Evolutionary conservation across 2,329 filamentous ascomycete species (phyloP), one percentile per base, ranked within the genome.

Genomic region (Hypomyces perniciosus): DNA sequence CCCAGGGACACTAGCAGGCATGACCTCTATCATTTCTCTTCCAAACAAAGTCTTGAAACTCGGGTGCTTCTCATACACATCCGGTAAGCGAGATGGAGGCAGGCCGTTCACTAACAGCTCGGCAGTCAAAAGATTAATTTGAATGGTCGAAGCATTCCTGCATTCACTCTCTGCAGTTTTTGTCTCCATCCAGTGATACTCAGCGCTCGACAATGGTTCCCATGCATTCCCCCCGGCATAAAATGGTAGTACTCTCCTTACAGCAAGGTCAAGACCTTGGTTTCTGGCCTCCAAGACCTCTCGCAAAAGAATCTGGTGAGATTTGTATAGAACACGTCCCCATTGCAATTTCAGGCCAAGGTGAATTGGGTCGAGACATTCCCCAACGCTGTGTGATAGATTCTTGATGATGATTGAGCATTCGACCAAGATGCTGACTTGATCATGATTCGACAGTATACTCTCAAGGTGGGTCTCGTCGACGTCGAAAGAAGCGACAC

Each of bases 91-190:
- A 4, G 69, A 60, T 0, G 81, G 56, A 0, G 76, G 78, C 1
- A 64, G 39, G 0, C 79, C 79, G 50, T 81, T 69, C 1, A 83
- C 70, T 0, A 81, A 66, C 0, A 85, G 62, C 27, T 74, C 66
- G 0, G 74, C 79, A 0, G 68, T 75, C 2, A 84, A 55, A 0
- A 80, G 44, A 53, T 80, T 79, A 55, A 74, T 75, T 28, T 76
- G 70, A 4, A 78, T n/a, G n/a, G n/a, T n/a, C n/a, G n/a, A n/a
- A n/a, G n/a, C n/a, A n/a, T n/a, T n/a, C n/a, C n/a, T n/a, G n/a
- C 67, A 9, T 13, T 37, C 27, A 30, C 20, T 6, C 6, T 12
- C 4, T 4, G 4, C 10, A 9, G 13, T 27, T 39, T 41, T 8
- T 40, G 40, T 31, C 26, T 33, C 33, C 6, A 45, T n/a, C 20